Percentiles rank a stretch among this genome's conserved stretches.
Evolutionary conservation across 2,329 filamentous ascomycete species (phyloP).

Genomic region (Myriosclerotinia scirpicola): DNA sequence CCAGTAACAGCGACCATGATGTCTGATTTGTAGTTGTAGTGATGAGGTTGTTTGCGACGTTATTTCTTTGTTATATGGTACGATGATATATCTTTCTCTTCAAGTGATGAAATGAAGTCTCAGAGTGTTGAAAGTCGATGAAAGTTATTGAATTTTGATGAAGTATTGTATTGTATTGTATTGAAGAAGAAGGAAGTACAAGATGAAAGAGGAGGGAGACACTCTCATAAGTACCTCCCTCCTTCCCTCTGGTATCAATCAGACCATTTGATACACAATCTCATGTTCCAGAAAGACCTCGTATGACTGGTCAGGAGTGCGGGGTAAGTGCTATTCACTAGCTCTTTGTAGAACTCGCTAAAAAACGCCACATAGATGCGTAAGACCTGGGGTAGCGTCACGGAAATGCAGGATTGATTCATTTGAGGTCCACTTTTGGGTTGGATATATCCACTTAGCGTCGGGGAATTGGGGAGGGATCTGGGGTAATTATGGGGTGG

Average conservation of each 20-base stretch:
- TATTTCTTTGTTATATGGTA: background rate
- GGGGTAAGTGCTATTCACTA: constrained; percentile 9
- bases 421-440: background rate
- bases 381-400: constrained; percentile 3
- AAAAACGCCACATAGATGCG: background rate
- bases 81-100: background rate
- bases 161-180: background rate
- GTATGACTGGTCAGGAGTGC: constrained; percentile 4
- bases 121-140: too few relatives aligned
- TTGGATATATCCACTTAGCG: background rate
- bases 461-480: background rate
- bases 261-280: background rate
- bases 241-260: background rate
- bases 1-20: constrained; percentile 24
- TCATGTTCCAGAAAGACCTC: background rate
- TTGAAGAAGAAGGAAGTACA: background rate
- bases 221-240: background rate
- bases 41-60: too few relatives aligned
- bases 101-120: background rate
- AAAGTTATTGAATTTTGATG: background rate
- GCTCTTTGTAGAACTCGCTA: background rate
- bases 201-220: background rate
- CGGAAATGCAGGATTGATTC: background rate
- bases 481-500: constrained; percentile 19
- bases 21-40: background rate